Conservation (phyloP, 305 asterid species). For the Fraxinus nigra region DNA sequence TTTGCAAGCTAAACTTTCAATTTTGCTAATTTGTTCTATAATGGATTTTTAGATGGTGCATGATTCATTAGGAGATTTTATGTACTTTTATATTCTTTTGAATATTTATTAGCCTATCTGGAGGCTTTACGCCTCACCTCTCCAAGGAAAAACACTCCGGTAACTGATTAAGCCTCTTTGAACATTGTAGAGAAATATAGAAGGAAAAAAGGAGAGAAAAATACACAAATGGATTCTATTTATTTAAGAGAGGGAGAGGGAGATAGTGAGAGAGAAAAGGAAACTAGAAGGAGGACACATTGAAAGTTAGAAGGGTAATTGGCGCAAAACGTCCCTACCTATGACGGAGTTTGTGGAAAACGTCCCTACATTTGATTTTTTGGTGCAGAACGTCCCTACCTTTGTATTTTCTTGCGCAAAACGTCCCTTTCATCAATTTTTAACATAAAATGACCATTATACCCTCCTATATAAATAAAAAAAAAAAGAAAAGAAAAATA, state of each 20-base stretch:
- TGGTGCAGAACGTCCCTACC: too few relatives aligned
- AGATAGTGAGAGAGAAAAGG: neutral
- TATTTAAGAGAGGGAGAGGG: neutral
- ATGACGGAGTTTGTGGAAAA: too few relatives aligned
- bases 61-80: neutral
- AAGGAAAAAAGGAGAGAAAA: neutral
- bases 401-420: too few relatives aligned
- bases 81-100: neutral
- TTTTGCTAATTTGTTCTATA: neutral
- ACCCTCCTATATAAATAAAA: too few relatives aligned
- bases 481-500: too few relatives aligned
- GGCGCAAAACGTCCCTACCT: too few relatives aligned
- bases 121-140: neutral
- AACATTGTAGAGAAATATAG: neutral
- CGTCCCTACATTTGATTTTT: too few relatives aligned
- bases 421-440: too few relatives aligned
- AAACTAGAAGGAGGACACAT: neutral
- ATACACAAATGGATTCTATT: neutral
- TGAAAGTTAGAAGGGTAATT: neutral
- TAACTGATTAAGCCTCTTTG: neutral
- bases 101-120: neutral
- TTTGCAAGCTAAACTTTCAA: neutral
- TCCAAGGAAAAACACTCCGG: neutral
- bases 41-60: neutral
- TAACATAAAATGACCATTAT: too few relatives aligned